phyloP scores from a whole-genome alignment of 148 eudicot species.

The Chenopodium formosanum region DNA sequence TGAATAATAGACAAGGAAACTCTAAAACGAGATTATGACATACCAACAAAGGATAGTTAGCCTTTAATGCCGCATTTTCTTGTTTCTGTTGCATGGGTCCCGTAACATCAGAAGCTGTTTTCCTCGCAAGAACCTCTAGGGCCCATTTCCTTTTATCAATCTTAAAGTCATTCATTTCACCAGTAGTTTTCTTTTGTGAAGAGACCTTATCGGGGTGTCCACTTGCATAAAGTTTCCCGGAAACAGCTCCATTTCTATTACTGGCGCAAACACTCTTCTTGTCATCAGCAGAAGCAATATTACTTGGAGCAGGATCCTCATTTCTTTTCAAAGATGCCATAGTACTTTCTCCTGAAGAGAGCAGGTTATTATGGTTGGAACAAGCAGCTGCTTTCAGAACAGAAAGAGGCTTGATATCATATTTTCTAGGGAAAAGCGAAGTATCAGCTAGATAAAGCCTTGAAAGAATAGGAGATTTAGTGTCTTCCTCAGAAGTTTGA shows the following conservation, averaged over 20 bases:
- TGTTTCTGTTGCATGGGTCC: slow-evolving; percentile 45
- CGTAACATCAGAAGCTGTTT: slow-evolving; percentile 45
- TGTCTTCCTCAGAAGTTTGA: slow-evolving; percentile 36
- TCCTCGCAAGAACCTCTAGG: slow-evolving; percentile 82
- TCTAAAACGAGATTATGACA: slow-evolving; percentile 25
- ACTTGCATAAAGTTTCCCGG: slow-evolving; percentile 31
- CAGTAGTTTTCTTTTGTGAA: slow-evolving; percentile 35
- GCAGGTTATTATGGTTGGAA: slow-evolving; percentile 32
- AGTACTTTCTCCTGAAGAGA: slow-evolving; percentile 32
- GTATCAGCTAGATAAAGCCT: slow-evolving; percentile 89
- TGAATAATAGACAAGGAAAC: not conserved
- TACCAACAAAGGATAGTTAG: slow-evolving; percentile 78
- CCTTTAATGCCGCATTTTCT: slow-evolving; percentile 59
- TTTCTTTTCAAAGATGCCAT: slow-evolving; percentile 20
- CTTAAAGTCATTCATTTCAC: slow-evolving; percentile 42
- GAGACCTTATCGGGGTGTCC: slow-evolving; percentile 32
- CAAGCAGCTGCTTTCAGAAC: slow-evolving; percentile 39
- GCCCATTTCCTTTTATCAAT: slow-evolving; percentile 93
- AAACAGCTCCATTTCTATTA: slow-evolving; percentile 35
- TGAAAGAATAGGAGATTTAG: slow-evolving; percentile 67
- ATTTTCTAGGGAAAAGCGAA: slow-evolving; percentile 87
- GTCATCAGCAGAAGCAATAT: slow-evolving; percentile 23
- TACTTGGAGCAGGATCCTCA: slow-evolving; percentile 27
- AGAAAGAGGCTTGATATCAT: slow-evolving; percentile 75
- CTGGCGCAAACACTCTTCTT: slow-evolving; percentile 30